Base-by-base conservation (phyloP, 2,329 filamentous ascomycete species). In the Ceratocystis eucalypticola region DNA sequence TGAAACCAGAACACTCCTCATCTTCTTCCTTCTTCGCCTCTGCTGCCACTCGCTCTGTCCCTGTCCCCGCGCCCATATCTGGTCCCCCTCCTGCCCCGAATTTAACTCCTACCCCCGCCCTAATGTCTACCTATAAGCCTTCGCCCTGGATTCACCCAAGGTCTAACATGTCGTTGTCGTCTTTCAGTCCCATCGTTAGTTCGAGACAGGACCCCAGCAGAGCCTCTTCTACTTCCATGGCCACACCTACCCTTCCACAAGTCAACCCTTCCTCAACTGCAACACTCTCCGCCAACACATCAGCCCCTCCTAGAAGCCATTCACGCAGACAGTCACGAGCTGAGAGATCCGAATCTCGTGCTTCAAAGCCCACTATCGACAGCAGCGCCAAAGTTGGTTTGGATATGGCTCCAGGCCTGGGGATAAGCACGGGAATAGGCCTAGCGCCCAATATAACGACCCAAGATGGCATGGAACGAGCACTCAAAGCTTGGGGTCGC, bases 161-260 rank as follows among this genome's bases (percentile, higher is more conserved):
- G 81, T 96, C n/a, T 95, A 94, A 73, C 92, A 96, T 76, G 93
- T 92, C 25, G 91, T 84, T 37, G 86, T 83, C 50, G 82, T 86
- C 73, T 83, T 79, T 79, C 79, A 73, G 72, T 76, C 75, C 69
- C 59, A 61, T 69, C 20, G 64, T 65, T 69, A 41, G 68, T 65
- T 67, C 68, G 48, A 64, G 70, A 66, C 63, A 69, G 57, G 62
- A 67, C 28, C 62, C 37, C 20, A 67, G 66, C 48, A 65, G 66
- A 45, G 66, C 66, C 25, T 67, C 57, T 15, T 53, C 59, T n/a
- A 48, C 33, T 12, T 50, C 55, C 25, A 62, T 62, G 61, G 53
- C 65, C n/a, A 63, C 67, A 25, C 61, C 64, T 10, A 59, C 30
- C 12, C 22, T 53, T 62, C 33, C 61, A 45, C 57, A 37, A 22